Percentiles rank a stretch among this genome's conserved stretches.
Evolutionary conservation across 345 rosid species (phyloP).

Genomic region (Laguncularia racemosa): DNA sequence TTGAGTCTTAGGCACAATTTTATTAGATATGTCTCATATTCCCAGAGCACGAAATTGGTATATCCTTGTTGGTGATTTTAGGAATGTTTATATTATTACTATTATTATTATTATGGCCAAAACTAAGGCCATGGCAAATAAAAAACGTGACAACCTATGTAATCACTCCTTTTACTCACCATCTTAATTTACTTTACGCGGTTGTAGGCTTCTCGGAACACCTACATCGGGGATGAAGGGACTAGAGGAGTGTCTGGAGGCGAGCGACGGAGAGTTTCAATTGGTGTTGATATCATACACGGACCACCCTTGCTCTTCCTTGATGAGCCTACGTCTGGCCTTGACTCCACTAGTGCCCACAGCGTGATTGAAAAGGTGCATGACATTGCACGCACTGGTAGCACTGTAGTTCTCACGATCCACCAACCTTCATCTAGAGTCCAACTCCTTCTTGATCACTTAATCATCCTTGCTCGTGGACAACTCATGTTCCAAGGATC

Average conservation of each 20-base stretch:
- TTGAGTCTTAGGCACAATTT: too few relatives aligned
- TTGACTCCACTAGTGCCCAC: constrained; percentile 59
- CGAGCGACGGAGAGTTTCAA: constrained; percentile 57
- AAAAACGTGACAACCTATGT: constrained; percentile 2
- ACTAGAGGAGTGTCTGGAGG: constrained; percentile 61
- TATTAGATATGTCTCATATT: too few relatives aligned
- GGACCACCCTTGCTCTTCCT: constrained; percentile 53
- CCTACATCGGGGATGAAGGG: constrained; percentile 43
- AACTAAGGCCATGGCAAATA: too few relatives aligned
- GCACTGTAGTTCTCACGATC: constrained; percentile 63
- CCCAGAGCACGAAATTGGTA: too few relatives aligned
- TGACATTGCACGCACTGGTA: constrained; percentile 51
- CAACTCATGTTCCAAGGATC: constrained; percentile 66
- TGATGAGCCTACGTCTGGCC: constrained; percentile 76
- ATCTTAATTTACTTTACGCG: constrained; percentile 1
- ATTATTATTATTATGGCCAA: too few relatives aligned
- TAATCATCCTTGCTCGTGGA: constrained; percentile 55
- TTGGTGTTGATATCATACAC: constrained; percentile 58
- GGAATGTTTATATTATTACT: too few relatives aligned
- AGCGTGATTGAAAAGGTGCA: constrained; percentile 59
- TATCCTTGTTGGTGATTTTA: too few relatives aligned
- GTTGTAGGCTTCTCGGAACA: constrained; percentile 31
- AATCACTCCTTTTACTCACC: constrained; percentile 3
- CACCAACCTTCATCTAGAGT: constrained; percentile 64
- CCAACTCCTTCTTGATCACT: constrained; percentile 51